Percentiles rank a stretch among this genome's conserved stretches.
phyloP scores from a whole-genome alignment of 208 protist genomes.

The Crithidia expoeki region DNA sequence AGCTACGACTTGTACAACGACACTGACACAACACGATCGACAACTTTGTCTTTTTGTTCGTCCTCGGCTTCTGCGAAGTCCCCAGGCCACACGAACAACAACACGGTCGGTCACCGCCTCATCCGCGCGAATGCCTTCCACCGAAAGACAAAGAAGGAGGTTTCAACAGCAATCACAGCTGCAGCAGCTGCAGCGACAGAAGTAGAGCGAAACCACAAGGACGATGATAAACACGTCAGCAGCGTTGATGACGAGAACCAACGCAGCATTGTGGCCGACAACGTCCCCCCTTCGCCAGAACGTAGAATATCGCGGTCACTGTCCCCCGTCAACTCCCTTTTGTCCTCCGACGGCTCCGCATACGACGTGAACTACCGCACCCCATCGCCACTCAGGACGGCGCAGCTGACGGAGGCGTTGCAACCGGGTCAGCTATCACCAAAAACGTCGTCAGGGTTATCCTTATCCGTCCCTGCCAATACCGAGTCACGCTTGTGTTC shows the following conservation, averaged over 20 bases:
- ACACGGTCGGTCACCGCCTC: neutral
- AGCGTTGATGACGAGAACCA: neutral
- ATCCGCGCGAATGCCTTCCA: neutral
- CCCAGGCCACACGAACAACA: too few relatives aligned
- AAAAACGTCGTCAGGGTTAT: too few relatives aligned
- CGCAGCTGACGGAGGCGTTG: neutral
- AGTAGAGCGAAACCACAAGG: neutral
- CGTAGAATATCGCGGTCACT: neutral
- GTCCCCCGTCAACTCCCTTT: neutral
- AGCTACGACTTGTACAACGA: neutral
- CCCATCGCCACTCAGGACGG: neutral
- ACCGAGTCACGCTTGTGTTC: too few relatives aligned
- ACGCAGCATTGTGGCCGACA: neutral
- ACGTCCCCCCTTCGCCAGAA: neutral
- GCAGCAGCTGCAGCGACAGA: neutral
- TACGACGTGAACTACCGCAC: neutral
- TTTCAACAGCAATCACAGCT: neutral
- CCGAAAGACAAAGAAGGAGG: neutral
- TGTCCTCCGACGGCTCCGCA: neutral
- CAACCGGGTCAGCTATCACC: neutral
- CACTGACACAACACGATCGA: too few relatives aligned
- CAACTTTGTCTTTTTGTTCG: too few relatives aligned
- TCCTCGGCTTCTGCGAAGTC: neutral
- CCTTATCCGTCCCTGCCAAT: too few relatives aligned
- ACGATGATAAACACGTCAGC: neutral